A percentile compares a stretch with the other conserved stretches of the same genome.
phyloP scores from a whole-genome alignment of 2,329 filamentous ascomycete species.

The Acrocalymma vagum region DNA sequence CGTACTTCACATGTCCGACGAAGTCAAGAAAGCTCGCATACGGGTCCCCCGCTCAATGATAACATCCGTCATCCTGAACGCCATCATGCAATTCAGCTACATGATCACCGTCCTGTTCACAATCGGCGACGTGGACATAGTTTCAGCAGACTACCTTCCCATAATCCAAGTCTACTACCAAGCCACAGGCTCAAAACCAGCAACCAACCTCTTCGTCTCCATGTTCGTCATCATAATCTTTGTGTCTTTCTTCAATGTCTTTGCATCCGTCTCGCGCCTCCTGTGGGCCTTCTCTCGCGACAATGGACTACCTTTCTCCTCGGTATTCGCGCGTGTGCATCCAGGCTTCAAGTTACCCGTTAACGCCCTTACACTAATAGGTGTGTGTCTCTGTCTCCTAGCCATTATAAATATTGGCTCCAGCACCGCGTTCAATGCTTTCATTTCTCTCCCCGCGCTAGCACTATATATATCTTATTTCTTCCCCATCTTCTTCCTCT shows the following conservation, averaged over 20 bases:
- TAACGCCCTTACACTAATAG: slow-evolving; percentile 27
- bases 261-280: slow-evolving; percentile 57
- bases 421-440: slow-evolving; percentile 36
- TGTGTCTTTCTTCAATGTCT: slow-evolving; percentile 47
- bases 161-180: slow-evolving; percentile 59
- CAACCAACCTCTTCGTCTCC: slow-evolving; percentile 52
- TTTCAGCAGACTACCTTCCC: slow-evolving; percentile 38
- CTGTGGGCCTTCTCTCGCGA: slow-evolving; percentile 61
- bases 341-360: slow-evolving; percentile 26
- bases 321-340: slow-evolving; percentile 34
- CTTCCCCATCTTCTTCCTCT: slow-evolving; percentile 34
- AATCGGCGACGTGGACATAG: slow-evolving; percentile 54
- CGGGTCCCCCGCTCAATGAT: slow-evolving; percentile 49
- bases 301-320: slow-evolving; percentile 51
- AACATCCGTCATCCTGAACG: slow-evolving; percentile 53
- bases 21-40: slow-evolving; percentile 28
- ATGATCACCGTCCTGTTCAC: slow-evolving; percentile 55
- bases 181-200: slow-evolving; percentile 34
- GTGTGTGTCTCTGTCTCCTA: slow-evolving; percentile 36
- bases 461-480: slow-evolving; percentile 41
- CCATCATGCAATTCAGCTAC: slow-evolving; percentile 50
- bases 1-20: slow-evolving; percentile 51
- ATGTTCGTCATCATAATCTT: slow-evolving; percentile 42
- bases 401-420: slow-evolving; percentile 38
- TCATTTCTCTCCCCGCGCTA: slow-evolving; percentile 39